phyloP scores from a whole-genome alignment of 1,139 yeast genomes.

The Chernovozyma aurita region DNA sequence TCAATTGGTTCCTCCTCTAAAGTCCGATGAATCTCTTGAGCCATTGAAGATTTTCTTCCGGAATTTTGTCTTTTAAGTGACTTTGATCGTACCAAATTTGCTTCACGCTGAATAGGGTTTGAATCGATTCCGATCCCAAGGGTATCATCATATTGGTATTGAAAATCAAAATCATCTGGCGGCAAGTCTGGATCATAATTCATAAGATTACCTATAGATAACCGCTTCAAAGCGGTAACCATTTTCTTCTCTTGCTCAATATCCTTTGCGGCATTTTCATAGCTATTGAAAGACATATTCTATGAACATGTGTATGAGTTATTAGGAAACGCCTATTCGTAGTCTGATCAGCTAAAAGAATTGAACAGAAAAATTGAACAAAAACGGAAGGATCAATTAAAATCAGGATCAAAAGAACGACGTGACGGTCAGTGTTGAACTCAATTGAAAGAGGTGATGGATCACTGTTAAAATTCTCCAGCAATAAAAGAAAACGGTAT shows the following conservation, averaged over 20 bases:
- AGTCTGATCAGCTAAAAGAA: no score
- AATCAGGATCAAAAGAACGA: not conserved
- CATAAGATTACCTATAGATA: conserved; percentile 51
- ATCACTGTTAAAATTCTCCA: no score
- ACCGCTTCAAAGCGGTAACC: conserved; percentile 54
- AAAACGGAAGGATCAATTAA: not conserved
- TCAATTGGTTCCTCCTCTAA: conserved; percentile 1
- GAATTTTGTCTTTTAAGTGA: conserved; percentile 1
- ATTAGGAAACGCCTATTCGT: no score
- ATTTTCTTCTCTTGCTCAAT: conserved; percentile 54
- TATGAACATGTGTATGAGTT: conserved; percentile 4
- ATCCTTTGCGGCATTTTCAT: conserved; percentile 44
- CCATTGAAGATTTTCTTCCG: not conserved
- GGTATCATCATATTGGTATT: conserved; percentile 18
- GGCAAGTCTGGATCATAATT: conserved; percentile 57
- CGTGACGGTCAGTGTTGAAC: no score
- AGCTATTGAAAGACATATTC: conserved; percentile 9
- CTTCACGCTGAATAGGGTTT: not conserved
- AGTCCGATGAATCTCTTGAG: conserved; percentile 1
- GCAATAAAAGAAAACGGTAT: no score
- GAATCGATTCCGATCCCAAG: not conserved
- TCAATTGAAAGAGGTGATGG: no score
- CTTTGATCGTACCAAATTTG: conserved; percentile 2
- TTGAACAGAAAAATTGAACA: no score
- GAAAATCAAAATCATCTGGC: conserved; percentile 34